phyloP scores from a whole-genome alignment of 2,329 filamentous ascomycete species.

The Sporothrix protearum region DNA sequence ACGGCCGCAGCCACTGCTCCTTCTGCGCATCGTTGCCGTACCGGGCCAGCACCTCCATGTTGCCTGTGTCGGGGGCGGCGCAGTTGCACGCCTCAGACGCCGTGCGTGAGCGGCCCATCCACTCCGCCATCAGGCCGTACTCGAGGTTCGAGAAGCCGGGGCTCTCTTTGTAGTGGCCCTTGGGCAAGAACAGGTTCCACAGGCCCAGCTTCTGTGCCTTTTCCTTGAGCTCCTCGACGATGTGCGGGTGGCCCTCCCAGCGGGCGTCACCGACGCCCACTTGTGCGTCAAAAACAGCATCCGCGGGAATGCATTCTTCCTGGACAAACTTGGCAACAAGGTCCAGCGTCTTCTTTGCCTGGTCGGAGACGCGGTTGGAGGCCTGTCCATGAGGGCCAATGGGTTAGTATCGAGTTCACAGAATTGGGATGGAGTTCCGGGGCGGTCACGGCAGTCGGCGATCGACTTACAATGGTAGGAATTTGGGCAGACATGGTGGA shows the following conservation, averaged over 20 bases:
- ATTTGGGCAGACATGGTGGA: slow-evolving; percentile 44
- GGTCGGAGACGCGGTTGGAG: slow-evolving; percentile 67
- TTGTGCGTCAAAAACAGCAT: slow-evolving; percentile 75
- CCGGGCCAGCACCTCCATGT: slow-evolving; percentile 93
- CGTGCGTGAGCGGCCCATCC: slow-evolving; percentile 77
- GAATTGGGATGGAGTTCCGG: background rate
- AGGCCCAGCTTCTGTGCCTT: slow-evolving; percentile 79
- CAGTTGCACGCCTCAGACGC: slow-evolving; percentile 89
- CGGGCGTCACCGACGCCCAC: slow-evolving; percentile 70
- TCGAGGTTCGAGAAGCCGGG: slow-evolving; percentile 94
- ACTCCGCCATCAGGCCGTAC: slow-evolving; percentile 97
- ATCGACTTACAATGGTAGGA: slow-evolving; percentile 43
- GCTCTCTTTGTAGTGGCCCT: slow-evolving; percentile 91
- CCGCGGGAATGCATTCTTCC: slow-evolving; percentile 87
- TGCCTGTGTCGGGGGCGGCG: slow-evolving; percentile 85
- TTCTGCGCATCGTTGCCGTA: slow-evolving; percentile 87
- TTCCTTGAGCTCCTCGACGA: slow-evolving; percentile 85
- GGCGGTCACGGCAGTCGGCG: background rate
- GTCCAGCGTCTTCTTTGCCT: slow-evolving; percentile 79
- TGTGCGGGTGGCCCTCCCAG: slow-evolving; percentile 73
- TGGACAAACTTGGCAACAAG: slow-evolving; percentile 93
- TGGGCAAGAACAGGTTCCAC: slow-evolving; percentile 98
- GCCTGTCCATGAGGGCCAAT: slow-evolving; percentile 28
- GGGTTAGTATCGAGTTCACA: background rate
- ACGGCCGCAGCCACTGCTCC: slow-evolving; percentile 72